Base-by-base conservation (phyloP, 805 yeast species). In the Nakazawaea pomicola region DNA sequence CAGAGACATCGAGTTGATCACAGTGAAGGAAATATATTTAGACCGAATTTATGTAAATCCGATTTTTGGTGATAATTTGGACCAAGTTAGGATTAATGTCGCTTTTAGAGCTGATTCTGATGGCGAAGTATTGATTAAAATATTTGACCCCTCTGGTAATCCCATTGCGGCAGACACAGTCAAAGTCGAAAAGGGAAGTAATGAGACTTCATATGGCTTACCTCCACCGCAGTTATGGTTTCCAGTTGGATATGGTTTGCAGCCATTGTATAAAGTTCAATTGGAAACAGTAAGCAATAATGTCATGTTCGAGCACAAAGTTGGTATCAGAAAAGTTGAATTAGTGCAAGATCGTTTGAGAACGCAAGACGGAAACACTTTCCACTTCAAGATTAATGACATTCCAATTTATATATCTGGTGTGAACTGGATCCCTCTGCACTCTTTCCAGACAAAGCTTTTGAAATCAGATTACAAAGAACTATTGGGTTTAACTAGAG, bases 401-500 rank as follows among this genome's bases (percentile, higher is more conserved):
- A 46, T 61, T 6, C 67, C 73, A 6, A 50, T 67, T 2, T 72
- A 58, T 46, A 45, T 53, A 27, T 52, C 55, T 14, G 76, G 77
- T 0, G 64, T 72, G 6, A 62, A 68, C 48, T 72, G 77, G 77
- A 72, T 72, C 37, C 77, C 76, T 1, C 70, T 64, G 2, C 74
- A 71, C 48, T 62, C 66, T 1, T 59, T 68, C 38, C 55, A 55
- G 14, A 60, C 69, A 2, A 43, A 44, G 12, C 46, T 69, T 8
- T 55, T 61, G 6, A 46, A 53, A 2, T 36, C 54, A n/a, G 70
- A 68, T 41, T 70, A 70, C 50, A 41, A 48, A 4, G 49, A 52
- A 4, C 65, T 68, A 67, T 46, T 72, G 14, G 46, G 53, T 23
- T 47, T 65, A 20, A 58, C 62, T 20, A 55, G 53, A 1, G 54